Evolutionary conservation across 2,329 filamentous ascomycete genomes (phyloP), one percentile per base, ranked within the genome.

Genomic region (Colletotrichum euphorbiae): DNA sequence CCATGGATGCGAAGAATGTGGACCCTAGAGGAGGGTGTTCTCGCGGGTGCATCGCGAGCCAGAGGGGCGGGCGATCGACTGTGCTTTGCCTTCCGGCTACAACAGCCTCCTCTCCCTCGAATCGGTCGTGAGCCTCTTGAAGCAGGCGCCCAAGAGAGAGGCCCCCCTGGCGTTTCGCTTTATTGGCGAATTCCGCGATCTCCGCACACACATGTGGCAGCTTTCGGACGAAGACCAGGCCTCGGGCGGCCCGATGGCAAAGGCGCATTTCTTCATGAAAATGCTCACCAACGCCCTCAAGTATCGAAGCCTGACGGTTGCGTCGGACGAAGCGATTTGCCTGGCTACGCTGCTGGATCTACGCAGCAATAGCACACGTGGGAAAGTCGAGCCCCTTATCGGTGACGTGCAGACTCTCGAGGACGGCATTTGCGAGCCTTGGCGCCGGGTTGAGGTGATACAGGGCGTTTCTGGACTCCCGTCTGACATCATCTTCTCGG

Each of bases 1-100:
- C 64, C 64, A 0, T 67, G 59, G 42, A 67, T 67, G 64, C 57
- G 64, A 7, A 50, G 64, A 12, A 67, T 67, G 64, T 67, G 64
- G 64, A 67, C 64, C 9, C 42, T 67, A 6, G 58, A 67, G 31
- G 64, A 67, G n/a, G 64, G 58, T n/a, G 58, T 67, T 11, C 50
- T 67, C 3, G 58, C 64, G 12, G 59, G 64, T 2, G 38, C 57
- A 11, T 56, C 42, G 0, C 50, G 17, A 19, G 42, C 36, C 17
- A 3, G 58, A 12, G 64, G 64, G 1, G 19, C 42, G 7, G 64
- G 64, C 11, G 64, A 57, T 31, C 24, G 64, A 11, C 58, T 67
- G 5, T 62, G 48, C 48, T 48, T 67, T 11, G 31, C 38, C 8
- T 67, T 67, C 48, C 11, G 31, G 19, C n/a, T n/a, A n/a, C n/a